A percentile compares a stretch with the other conserved stretches of the same genome.
phyloP scores from a whole-genome alignment of 345 rosid genomes.

The Viola odorata region DNA sequence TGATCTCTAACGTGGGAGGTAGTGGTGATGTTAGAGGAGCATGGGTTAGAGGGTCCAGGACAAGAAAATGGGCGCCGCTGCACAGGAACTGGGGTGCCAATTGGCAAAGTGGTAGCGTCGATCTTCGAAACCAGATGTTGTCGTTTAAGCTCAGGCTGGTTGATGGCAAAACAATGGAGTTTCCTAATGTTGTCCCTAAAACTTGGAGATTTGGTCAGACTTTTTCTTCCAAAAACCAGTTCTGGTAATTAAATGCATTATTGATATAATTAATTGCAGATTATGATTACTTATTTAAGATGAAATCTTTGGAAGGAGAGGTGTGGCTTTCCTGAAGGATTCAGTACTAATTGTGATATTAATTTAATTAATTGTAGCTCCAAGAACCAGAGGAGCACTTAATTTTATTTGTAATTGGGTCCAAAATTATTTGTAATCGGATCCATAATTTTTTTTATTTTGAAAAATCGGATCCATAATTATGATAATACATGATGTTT shows the following conservation, averaged over 20 bases:
- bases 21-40: conserved; percentile 58
- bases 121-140: conserved; percentile 46
- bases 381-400: too few relatives aligned
- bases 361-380: too few relatives aligned
- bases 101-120: conserved; percentile 55
- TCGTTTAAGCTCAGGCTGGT: conserved; percentile 56
- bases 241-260: conserved; percentile 7
- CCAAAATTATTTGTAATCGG: too few relatives aligned
- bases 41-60: conserved; percentile 58
- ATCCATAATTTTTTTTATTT: too few relatives aligned
- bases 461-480: too few relatives aligned
- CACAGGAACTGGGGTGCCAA: conserved; percentile 73
- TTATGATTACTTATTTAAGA: too few relatives aligned
- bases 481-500: too few relatives aligned
- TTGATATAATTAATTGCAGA: too few relatives aligned
- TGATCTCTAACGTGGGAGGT: conserved; percentile 71
- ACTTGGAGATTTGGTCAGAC: conserved; percentile 78
- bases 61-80: conserved; percentile 51
- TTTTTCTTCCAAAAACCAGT: conserved; percentile 54
- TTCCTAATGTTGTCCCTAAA: conserved; percentile 55
- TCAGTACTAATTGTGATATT: too few relatives aligned
- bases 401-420: too few relatives aligned
- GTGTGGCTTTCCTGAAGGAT: too few relatives aligned
- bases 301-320: too few relatives aligned
- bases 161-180: conserved; percentile 42